Evolutionary conservation across 2,329 filamentous ascomycete species (phyloP), one percentile per base, ranked within the genome.

Genomic region (Fusarium phyllophilum): DNA sequence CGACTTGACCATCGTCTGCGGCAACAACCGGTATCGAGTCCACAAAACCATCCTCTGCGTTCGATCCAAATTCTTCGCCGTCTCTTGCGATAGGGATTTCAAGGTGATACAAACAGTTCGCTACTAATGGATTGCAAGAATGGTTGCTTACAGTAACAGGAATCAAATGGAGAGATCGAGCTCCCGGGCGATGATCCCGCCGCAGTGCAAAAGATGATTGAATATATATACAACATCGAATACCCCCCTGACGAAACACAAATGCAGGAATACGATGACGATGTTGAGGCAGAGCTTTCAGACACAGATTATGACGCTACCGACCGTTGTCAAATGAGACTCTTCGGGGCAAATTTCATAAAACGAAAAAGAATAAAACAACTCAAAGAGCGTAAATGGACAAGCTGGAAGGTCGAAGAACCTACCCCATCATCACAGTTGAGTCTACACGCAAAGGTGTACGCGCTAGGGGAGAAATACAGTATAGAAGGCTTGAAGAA

Each of bases 211-310:
- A 55, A 60, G 41, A 68, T 71, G 63, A 22, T 71, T 1, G 29
- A 60, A 0, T 68, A 73, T 26, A 12, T 73, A 4, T 73, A 73
- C 24, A 42, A 63, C 5, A 44, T 62, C 13, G 67, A 73, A 4
- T 68, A 73, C 12, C 5, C 12, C 13, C 33, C 18, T 1, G 29
- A 29, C 36, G 6, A 9, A 2, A 29, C 6, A 0, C 24, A 17
- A 0, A 38, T 54, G 7, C n/a, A 0, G 6, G 13, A 38, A 4
- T 2, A 52, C 3, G 10, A 29, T 0, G 33, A 49, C 17, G 26
- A 31, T 1, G 3, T 51, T 0, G 44, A 51, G 36, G 20, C 18
- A 20, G 42, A 60, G 12, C 20, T 41, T 0, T 41, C 52, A 0
- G 52, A 55, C 11, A 54, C 51, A 17, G 33, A 38, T 1, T 54